Percentiles rank a stretch among this genome's conserved stretches.
Conservation (phyloP, 164 flowering plant species). For the Piper betle region DNA sequence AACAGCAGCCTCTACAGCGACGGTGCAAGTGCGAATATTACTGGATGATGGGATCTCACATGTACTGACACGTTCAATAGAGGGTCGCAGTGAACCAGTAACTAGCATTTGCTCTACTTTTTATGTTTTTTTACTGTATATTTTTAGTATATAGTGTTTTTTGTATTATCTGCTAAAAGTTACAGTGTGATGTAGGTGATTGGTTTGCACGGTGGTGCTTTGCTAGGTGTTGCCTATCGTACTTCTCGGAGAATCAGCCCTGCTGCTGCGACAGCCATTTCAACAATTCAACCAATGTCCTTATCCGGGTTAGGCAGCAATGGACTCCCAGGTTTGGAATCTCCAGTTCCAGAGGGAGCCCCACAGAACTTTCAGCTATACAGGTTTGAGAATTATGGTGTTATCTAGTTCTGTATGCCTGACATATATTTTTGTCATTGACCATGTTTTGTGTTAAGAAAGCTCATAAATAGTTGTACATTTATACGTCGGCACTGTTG, state of each 20-base stretch:
- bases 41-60: slow-evolving; percentile 97
- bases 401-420: neutral
- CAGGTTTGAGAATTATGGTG: slow-evolving; percentile 27
- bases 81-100: slow-evolving; percentile 89
- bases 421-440: neutral
- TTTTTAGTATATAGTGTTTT: neutral
- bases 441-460: neutral
- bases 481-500: too few relatives aligned
- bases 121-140: neutral
- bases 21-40: slow-evolving; percentile 89
- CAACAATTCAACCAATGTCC: slow-evolving; percentile 88
- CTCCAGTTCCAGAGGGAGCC: slow-evolving; percentile 54
- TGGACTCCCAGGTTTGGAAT: slow-evolving; percentile 53
- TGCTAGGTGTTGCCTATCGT: slow-evolving; percentile 92
- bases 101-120: neutral
- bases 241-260: slow-evolving; percentile 83
- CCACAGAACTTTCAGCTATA: slow-evolving; percentile 86
- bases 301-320: slow-evolving; percentile 73
- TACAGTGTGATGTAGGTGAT: slow-evolving; percentile 39
- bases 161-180: too few relatives aligned
- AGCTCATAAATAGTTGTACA: too few relatives aligned
- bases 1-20: slow-evolving; percentile 70
- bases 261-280: slow-evolving; percentile 79
- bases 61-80: slow-evolving; percentile 74
- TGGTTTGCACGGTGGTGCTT: slow-evolving; percentile 95